A percentile compares a stretch with the other conserved stretches of the same genome.
Evolutionary conservation across 805 yeast genomes (phyloP).

Genomic region (Saturnispora besseyi): DNA sequence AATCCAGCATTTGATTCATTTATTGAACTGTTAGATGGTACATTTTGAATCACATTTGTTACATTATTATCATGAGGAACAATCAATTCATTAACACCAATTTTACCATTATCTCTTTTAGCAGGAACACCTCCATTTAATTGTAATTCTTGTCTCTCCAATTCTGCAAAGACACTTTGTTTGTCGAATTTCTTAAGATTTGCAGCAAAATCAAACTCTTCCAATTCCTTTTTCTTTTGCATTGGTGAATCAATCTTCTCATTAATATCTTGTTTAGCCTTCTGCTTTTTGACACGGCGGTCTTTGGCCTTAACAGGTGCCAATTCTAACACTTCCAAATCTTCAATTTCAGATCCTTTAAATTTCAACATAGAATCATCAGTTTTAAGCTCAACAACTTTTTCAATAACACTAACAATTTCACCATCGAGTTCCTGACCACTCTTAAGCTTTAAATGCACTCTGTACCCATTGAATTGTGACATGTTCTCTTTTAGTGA

Average conservation of each 20-base stretch:
- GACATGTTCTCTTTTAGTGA: conserved; percentile 17
- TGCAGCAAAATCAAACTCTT: conserved; percentile 80
- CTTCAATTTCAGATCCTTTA: conserved; percentile 36
- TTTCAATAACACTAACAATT: conserved; percentile 19
- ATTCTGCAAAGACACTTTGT: conserved; percentile 65
- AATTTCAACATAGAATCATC: not conserved
- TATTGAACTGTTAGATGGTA: not conserved
- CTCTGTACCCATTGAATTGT: conserved; percentile 39
- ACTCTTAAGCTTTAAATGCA: conserved; percentile 36
- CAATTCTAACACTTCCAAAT: conserved; percentile 48
- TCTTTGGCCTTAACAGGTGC: conserved; percentile 30
- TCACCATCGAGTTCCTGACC: conserved; percentile 21
- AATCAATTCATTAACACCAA: conserved; percentile 67
- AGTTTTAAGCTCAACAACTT: conserved; percentile 20
- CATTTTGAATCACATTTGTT: not conserved
- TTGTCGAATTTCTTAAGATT: conserved; percentile 79
- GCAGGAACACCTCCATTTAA: conserved; percentile 36
- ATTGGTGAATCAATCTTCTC: not conserved
- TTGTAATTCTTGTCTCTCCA: conserved; percentile 53
- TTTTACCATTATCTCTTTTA: conserved; percentile 57
- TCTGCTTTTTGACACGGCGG: conserved; percentile 15
- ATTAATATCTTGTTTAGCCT: conserved; percentile 7
- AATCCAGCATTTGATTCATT: not conserved
- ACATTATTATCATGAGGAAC: not conserved
- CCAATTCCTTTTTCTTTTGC: conserved; percentile 34